Percentiles rank a stretch among this genome's conserved stretches.
Conservation (phyloP, 768 basidiomycete species). For the Tulasnella calospora region DNA sequence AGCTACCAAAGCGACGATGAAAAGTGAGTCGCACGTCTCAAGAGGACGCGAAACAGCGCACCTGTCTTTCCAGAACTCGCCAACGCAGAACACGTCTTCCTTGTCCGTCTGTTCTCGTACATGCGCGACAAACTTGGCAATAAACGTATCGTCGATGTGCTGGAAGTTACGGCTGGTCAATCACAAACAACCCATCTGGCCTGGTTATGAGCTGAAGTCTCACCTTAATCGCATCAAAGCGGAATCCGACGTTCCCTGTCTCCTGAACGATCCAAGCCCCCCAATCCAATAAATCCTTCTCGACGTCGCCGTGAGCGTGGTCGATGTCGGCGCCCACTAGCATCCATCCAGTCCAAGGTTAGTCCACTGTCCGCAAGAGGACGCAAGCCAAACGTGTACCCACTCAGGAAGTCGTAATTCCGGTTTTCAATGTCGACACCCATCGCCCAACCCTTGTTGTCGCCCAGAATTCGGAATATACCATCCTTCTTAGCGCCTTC, state of each 20-base stretch:
- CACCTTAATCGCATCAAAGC: slow-evolving; percentile 44
- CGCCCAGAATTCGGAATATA: slow-evolving; percentile 40
- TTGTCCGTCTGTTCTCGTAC: slow-evolving; percentile 39
- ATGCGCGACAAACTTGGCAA: slow-evolving; percentile 39
- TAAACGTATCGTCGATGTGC: slow-evolving; percentile 39
- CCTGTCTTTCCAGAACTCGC: slow-evolving; percentile 45
- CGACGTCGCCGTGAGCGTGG: slow-evolving; percentile 39
- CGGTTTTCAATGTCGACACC: slow-evolving; percentile 39
- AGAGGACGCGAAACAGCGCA: neutral
- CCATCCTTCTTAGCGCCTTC: slow-evolving; percentile 35
- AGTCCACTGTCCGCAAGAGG: neutral
- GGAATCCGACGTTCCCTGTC: slow-evolving; percentile 41
- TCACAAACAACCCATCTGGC: neutral
- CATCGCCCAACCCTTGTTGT: slow-evolving; percentile 39
- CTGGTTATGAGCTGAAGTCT: neutral
- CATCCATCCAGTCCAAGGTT: neutral
- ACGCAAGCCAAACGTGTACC: neutral
- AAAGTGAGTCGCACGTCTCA: neutral
- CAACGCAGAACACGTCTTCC: slow-evolving; percentile 43
- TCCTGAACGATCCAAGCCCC: slow-evolving; percentile 38
- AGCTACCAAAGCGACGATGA: slow-evolving; percentile 1
- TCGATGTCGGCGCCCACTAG: slow-evolving; percentile 34
- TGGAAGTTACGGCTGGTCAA: slow-evolving; percentile 11
- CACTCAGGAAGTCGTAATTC: slow-evolving; percentile 31
- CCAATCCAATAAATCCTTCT: slow-evolving; percentile 36